A percentile compares a stretch with the other conserved stretches of the same genome.
phyloP scores from a whole-genome alignment of 2,329 filamentous ascomycete genomes.

The Ophiostoma sp. region DNA sequence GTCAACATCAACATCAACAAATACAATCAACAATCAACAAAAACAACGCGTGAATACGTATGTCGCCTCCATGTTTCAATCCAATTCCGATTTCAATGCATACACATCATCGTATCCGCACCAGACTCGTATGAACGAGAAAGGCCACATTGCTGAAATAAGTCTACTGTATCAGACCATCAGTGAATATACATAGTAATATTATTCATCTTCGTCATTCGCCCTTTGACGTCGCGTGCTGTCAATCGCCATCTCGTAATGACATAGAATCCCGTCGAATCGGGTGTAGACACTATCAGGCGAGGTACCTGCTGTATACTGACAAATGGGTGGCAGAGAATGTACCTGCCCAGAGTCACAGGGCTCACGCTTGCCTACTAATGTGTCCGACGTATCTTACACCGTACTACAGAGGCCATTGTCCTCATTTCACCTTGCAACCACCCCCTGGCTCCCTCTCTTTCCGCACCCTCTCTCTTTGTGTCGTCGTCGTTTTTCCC shows the following conservation, averaged over 20 bases:
- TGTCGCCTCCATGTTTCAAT: constrained; percentile 12
- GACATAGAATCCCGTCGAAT: constrained; percentile 6
- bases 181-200: not conserved
- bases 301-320: not conserved
- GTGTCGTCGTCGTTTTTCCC: not conserved
- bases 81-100: not conserved
- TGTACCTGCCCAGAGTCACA: not conserved
- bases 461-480: not conserved
- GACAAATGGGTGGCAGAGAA: not conserved
- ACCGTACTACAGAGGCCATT: not conserved
- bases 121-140: not conserved
- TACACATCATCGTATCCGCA: constrained; percentile 8
- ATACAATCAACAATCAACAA: not conserved
- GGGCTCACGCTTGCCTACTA: not conserved
- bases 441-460: constrained; percentile 12
- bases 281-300: too few species aligned
- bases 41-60: constrained; percentile 13
- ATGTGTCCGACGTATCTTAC: too few species aligned
- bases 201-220: not conserved
- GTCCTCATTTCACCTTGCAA: constrained; percentile 14
- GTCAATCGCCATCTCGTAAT: constrained; percentile 10
- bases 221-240: constrained; percentile 7
- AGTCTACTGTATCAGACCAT: not conserved
- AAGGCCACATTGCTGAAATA: not conserved
- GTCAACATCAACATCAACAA: not conserved